A percentile compares a stretch with the other conserved stretches of the same genome.
phyloP scores from a whole-genome alignment of 2,329 filamentous ascomycete species.

The Alternaria arborescens region DNA sequence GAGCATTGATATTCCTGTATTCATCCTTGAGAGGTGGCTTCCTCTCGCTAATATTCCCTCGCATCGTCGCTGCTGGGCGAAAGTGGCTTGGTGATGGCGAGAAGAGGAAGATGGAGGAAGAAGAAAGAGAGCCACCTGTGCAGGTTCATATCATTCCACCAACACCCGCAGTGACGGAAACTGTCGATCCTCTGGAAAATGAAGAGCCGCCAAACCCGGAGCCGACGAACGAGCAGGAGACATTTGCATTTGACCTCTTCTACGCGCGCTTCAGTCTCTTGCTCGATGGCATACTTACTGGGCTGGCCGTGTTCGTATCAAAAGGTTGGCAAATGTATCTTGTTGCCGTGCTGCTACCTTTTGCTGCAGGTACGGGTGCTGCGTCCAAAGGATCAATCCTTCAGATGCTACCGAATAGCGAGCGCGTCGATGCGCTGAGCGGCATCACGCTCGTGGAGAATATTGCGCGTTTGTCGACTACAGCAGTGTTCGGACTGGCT shows the following conservation, averaged over 20 bases:
- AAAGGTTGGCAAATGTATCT: slow-evolving; percentile 74
- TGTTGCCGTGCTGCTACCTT: slow-evolving; percentile 70
- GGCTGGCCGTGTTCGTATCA: slow-evolving; percentile 68
- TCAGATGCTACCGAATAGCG: slow-evolving; percentile 70
- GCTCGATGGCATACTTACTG: slow-evolving; percentile 70
- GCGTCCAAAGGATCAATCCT: slow-evolving; percentile 78
- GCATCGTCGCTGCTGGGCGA: slow-evolving; percentile 54
- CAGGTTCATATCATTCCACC: slow-evolving; percentile 35
- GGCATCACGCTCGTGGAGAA: slow-evolving; percentile 76
- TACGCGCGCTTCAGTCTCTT: slow-evolving; percentile 73
- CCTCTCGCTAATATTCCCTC: slow-evolving; percentile 56
- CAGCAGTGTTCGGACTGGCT: slow-evolving; percentile 71
- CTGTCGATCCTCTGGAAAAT: slow-evolving; percentile 60
- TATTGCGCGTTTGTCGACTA: slow-evolving; percentile 68
- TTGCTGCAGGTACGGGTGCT: slow-evolving; percentile 73
- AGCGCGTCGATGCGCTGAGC: slow-evolving; percentile 72
- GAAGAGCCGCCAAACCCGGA: slow-evolving; percentile 58
- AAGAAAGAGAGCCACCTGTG: slow-evolving; percentile 24
- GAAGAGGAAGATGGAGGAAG: slow-evolving; percentile 5
- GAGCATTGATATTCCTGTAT: slow-evolving; percentile 57
- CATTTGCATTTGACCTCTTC: slow-evolving; percentile 70
- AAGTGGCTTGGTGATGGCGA: slow-evolving; percentile 49
- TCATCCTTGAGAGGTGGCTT: slow-evolving; percentile 56
- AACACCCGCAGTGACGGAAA: slow-evolving; percentile 42
- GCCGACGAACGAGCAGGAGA: slow-evolving; percentile 54